Base-by-base conservation (phyloP, 164 flowering plant genomes). In the Umbellularia californica region DNA sequence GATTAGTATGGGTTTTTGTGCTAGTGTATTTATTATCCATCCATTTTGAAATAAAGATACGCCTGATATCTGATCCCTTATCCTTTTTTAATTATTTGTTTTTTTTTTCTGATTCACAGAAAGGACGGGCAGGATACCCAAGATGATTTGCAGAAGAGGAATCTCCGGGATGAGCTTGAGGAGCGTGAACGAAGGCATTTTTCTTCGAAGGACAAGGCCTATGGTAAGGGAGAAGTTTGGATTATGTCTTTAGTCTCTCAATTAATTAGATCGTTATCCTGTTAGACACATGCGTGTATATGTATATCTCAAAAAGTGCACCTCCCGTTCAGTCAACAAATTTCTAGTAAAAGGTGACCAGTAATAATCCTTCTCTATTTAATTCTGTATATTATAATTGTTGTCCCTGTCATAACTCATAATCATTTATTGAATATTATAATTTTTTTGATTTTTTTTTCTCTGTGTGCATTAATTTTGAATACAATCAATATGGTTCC, bases 51-150 rank as follows among this genome's bases (percentile, higher is more conserved):
- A 41, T 41, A 41, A 41, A 41, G 11, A 41, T 41, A 41, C 11
- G 17, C 50, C 50, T 28, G 23, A 47, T 69, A 15, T 51, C 30
- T n/a, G 51, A 66, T 66, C 51, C 50, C 50, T 33, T 63, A 64
- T 62, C 1, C 63, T n/a, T 25, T 12, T 12, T 41, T 14, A 47
- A 35, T 47, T 20, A 47, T 35, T 72, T 68, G 23, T 35, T 19
- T 17, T n/a, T n/a, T 24, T 58, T 14, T 50, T 14, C 1, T 70
- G 47, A 3, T 27, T 71, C 78, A 14, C 86, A 95, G 99, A 75
- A 92, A 78, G 82, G 99, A 95, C 25, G 99, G 99, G 50, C 99
- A 95, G 74, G 96, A 93, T 78, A 95, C 99, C 60, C 89, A 89
- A 65, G 97, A 93, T 10, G 99, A 95, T 70, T 73, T 95, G 81